A percentile compares a stretch with the other conserved stretches of the same genome.
Evolutionary conservation across 495 filamentous ascomycete genomes (phyloP).

Genomic region (Penicillium taxi): DNA sequence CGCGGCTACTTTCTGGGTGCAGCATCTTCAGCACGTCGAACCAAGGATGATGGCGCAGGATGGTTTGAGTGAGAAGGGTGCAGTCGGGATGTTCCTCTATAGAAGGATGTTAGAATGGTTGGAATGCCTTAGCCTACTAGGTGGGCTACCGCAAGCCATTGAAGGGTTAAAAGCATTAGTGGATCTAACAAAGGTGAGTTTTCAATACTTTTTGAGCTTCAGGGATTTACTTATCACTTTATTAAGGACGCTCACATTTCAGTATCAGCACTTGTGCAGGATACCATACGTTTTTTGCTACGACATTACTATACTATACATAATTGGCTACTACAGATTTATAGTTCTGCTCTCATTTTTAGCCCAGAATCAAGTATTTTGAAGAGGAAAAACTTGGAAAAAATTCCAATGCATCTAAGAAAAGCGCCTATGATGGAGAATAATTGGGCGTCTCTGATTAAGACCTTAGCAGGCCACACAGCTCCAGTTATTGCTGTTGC

Average conservation of each 20-base stretch:
- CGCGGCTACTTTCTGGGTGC: conserved; percentile 14
- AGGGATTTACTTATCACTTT: not conserved
- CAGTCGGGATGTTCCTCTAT: conserved; percentile 6
- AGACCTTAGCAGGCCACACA: not conserved
- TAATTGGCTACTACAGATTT: conserved; percentile 11
- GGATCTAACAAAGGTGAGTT: not conserved
- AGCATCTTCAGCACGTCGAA: conserved; percentile 8
- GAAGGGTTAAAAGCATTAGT: not conserved
- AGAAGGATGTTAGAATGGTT: conserved; percentile 19
- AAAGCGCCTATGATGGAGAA: not conserved
- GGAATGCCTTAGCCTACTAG: conserved; percentile 19
- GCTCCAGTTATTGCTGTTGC: not conserved
- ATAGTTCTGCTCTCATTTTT: conserved; percentile 12
- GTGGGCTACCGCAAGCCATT: conserved; percentile 3
- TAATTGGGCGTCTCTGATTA: not conserved
- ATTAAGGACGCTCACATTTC: not conserved
- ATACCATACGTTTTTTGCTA: conserved; percentile 16
- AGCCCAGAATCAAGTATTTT: conserved; percentile 8
- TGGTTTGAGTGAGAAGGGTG: not conserved
- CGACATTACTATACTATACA: conserved; percentile 10
- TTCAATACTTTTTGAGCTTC: not conserved
- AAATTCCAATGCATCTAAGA: not conserved
- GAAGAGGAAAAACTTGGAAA: conserved; percentile 12
- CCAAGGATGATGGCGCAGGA: not conserved
- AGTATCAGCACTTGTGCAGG: conserved; percentile 10